A percentile compares a stretch with the other conserved stretches of the same genome.
phyloP scores from a whole-genome alignment of 257 asterid genomes.

The Solanum bulbocastanum region DNA sequence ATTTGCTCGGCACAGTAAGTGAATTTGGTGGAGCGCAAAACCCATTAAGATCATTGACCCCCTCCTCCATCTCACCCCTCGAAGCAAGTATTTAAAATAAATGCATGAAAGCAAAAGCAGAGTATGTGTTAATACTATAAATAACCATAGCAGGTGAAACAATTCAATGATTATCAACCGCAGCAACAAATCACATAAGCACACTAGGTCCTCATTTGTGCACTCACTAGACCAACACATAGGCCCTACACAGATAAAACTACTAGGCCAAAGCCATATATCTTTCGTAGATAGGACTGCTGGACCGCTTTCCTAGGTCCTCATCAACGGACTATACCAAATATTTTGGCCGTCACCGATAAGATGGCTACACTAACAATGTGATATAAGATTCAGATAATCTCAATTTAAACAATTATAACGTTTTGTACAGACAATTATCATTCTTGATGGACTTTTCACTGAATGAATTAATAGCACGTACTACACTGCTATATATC shows the following conservation, averaged over 20 bases:
- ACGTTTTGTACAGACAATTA: background rate
- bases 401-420: background rate
- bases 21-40: background rate
- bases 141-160: background rate
- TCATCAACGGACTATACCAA: background rate
- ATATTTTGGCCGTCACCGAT: background rate
- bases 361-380: background rate
- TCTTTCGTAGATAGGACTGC: background rate
- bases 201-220: background rate
- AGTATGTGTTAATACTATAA: background rate
- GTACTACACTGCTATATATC: background rate
- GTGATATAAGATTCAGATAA: background rate
- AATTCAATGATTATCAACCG: background rate
- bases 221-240: background rate
- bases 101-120: background rate
- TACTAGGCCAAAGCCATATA: background rate
- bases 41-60: background rate
- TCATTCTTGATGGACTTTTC: background rate
- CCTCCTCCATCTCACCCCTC: background rate
- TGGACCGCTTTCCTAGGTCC: background rate
- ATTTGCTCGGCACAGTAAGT: background rate
- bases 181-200: background rate
- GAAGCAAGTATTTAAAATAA: background rate
- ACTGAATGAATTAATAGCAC: background rate
- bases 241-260: background rate